Evolutionary conservation across 2,329 filamentous ascomycete species (phyloP).

Genomic region (Dryadomyces sulphureus): DNA sequence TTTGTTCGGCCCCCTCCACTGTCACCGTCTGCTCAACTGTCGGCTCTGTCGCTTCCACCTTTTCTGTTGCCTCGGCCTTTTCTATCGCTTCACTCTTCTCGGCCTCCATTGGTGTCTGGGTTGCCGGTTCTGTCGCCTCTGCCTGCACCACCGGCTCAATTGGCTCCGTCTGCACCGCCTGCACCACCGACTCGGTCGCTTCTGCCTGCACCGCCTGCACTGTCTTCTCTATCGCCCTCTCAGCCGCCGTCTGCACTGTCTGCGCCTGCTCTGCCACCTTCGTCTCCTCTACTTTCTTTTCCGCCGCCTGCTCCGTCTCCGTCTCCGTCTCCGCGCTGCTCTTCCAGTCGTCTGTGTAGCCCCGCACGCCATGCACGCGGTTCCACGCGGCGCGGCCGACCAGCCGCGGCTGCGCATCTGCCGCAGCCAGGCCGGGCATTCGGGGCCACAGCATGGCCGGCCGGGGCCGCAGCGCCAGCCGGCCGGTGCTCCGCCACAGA

Average conservation of each 20-base stretch:
- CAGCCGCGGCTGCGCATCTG: slow-evolving; percentile 1
- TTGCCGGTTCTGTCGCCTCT: too few relatives aligned
- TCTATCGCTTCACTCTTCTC: neutral
- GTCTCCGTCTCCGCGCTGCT: neutral
- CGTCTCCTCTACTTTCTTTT: neutral
- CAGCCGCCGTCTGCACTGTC: too few relatives aligned
- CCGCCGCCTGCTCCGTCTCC: neutral
- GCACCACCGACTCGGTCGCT: neutral
- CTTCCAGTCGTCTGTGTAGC: neutral
- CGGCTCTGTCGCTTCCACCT: too few relatives aligned
- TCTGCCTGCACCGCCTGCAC: neutral
- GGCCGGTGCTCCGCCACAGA: slow-evolving; percentile 22
- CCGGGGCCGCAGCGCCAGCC: slow-evolving; percentile 20
- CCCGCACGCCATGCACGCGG: neutral
- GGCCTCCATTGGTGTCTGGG: neutral
- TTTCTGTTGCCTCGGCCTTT: too few relatives aligned
- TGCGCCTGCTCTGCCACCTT: too few relatives aligned
- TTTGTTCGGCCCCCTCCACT: neutral
- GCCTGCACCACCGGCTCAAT: neutral
- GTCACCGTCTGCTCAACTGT: too few relatives aligned
- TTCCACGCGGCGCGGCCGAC: neutral
- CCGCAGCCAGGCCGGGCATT: neutral
- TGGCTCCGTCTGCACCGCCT: neutral
- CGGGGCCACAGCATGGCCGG: neutral
- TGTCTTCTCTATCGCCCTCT: too few relatives aligned